Evolutionary conservation across 2,329 filamentous ascomycete genomes (phyloP), one percentile per base, ranked within the genome.

Genomic region (Ciborinia camelliae): DNA sequence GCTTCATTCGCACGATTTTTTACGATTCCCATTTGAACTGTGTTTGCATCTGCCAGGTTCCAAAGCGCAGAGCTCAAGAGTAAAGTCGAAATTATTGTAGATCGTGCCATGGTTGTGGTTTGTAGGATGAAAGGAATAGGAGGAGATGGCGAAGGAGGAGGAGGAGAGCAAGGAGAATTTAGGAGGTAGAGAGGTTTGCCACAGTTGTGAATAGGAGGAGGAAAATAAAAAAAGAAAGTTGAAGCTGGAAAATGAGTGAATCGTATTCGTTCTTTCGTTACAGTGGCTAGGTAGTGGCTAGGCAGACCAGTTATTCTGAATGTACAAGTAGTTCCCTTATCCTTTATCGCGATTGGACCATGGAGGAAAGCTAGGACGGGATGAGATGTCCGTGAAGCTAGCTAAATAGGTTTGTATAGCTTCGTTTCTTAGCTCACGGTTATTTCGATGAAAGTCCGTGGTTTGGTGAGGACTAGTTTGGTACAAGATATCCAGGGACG

Each of bases 21-120:
- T 15, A 63, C 64, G 59, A 74, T 72, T 52, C 68, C 53, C 64
- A 72, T 69, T 52, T 67, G 70, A 18, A 74, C 12, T 10, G 52
- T 54, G 14, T 45, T 35, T 28, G 61, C 61, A n/a, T 26, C 30
- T 30, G 61, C 39, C 9, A 45, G 57, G n/a, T n/a, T n/a, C 51
- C 37, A 57, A 45, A 63, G 61, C 30, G 61, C 57, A 47, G 61
- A 63, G 61, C 37, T 47, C 15, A 45, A 43, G 39, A 63, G 61
- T 8, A 63, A 35, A 26, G 39, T 35, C 10, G 61, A 23, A 10
- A 63, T 30, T 15, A 53, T 43, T 47, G 61, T 63, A 55, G 41
- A 45, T 35, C 39, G 15, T 8, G 61, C 39, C 61, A 63, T 63
- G 23, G 12, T 57, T 48, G 61, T 26, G 14, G 12, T n/a, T 35